Conservation (phyloP, 1,284 basidiomycete species). For the Amylostereum areolatum region DNA sequence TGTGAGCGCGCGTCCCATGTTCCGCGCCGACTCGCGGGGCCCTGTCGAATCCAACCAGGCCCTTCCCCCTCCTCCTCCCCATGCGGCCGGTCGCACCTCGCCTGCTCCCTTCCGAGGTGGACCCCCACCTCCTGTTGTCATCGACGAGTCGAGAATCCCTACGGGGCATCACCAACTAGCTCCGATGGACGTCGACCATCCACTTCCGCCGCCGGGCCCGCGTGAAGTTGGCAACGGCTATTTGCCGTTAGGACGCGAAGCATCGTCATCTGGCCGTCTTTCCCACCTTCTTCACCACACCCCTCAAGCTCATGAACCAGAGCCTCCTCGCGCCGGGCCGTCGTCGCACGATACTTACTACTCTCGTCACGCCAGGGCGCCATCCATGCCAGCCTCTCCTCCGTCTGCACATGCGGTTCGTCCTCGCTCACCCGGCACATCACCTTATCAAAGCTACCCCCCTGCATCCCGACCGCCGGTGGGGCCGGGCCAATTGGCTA, state of each 20-base stretch:
- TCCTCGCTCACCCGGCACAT: slow-evolving; percentile 39
- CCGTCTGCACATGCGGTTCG: slow-evolving; percentile 38
- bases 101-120: slow-evolving; percentile 72
- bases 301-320: slow-evolving; percentile 34
- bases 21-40: slow-evolving; percentile 61
- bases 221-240: slow-evolving; percentile 41
- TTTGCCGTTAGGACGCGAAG: background rate
- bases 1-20: slow-evolving; percentile 43
- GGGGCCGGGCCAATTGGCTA: slow-evolving; percentile 42
- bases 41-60: slow-evolving; percentile 45
- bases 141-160: slow-evolving; percentile 62
- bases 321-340: slow-evolving; percentile 1
- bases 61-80: slow-evolving; percentile 53
- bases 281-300: slow-evolving; percentile 61
- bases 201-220: slow-evolving; percentile 30
- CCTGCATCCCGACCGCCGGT: slow-evolving; percentile 39
- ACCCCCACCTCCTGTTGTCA: slow-evolving; percentile 69
- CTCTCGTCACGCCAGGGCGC: slow-evolving; percentile 37
- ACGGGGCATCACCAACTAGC: slow-evolving; percentile 69
- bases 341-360: slow-evolving; percentile 47
- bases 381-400: slow-evolving; percentile 48
- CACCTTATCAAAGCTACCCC: slow-evolving; percentile 39
- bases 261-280: slow-evolving; percentile 34
- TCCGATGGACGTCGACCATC: slow-evolving; percentile 80
- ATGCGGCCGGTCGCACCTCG: slow-evolving; percentile 40